phyloP scores from a whole-genome alignment of 2,329 filamentous ascomycete species.

The Aspergillus spinulosporus region DNA sequence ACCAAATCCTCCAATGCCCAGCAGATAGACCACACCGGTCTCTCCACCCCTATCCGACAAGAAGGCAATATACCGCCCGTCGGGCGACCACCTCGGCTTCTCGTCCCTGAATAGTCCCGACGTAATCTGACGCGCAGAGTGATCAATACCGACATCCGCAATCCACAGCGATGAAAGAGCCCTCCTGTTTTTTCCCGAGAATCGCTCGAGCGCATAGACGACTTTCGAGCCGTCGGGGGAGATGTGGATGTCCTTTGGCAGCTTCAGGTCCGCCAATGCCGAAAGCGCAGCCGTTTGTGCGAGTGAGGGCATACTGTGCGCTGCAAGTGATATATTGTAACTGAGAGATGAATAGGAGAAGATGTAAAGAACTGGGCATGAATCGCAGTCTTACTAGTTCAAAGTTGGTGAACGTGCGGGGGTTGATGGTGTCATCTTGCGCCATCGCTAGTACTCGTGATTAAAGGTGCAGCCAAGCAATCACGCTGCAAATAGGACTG shows the following conservation, averaged over 20 bases:
- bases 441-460: not conserved
- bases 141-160: constrained; percentile 4
- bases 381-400: not conserved
- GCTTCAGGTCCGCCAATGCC: constrained; percentile 10
- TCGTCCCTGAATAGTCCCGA: constrained; percentile 12
- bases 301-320: not conserved
- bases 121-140: constrained; percentile 12
- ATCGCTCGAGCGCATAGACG: constrained; percentile 7
- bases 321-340: too few relatives aligned
- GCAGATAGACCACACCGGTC: constrained; percentile 4
- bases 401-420: not conserved
- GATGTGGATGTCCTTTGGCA: constrained; percentile 8
- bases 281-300: not conserved
- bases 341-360: not conserved
- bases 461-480: too few relatives aligned
- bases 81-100: constrained; percentile 7
- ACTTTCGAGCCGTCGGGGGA: constrained; percentile 5
- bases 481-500: too few relatives aligned
- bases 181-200: not conserved
- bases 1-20: constrained; percentile 5
- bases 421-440: not conserved
- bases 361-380: too few relatives aligned
- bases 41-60: constrained; percentile 5
- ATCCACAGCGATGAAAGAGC: constrained; percentile 10
- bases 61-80: constrained; percentile 10